These are phyloP conservation scores for Dictyostelium intermedium DNA, from an alignment of 78 protist species.

Conservation along the genomic window DNA sequence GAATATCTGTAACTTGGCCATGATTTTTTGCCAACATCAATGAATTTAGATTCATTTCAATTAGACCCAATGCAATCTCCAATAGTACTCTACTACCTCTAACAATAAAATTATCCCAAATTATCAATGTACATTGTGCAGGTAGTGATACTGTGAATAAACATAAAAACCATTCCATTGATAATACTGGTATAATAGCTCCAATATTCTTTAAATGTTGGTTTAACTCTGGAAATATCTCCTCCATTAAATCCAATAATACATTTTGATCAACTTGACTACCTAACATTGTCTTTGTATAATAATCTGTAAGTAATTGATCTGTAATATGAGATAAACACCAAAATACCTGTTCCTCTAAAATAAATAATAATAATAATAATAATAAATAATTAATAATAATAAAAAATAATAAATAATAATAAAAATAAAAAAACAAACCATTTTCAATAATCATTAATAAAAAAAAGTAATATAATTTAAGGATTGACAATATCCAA, in stretches of 20 bases:
- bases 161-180: conserved; percentile 76
- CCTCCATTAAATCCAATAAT: conserved; percentile 38
- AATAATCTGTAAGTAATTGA: conserved; percentile 40
- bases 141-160: conserved; percentile 56
- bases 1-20: conserved; percentile 24
- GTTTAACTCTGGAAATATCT: conserved; percentile 57
- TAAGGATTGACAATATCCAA: conserved; percentile 77
- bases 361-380: neutral
- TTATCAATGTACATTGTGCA: conserved; percentile 47
- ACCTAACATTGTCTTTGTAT: conserved; percentile 60
- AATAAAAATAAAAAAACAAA: neutral
- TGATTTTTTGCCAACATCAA: conserved; percentile 29
- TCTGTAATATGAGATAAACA: conserved; percentile 63
- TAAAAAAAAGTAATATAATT: conserved; percentile 54
- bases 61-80: conserved; percentile 58
- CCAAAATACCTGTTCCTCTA: conserved; percentile 72
- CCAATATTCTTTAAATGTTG: conserved; percentile 37
- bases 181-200: conserved; percentile 29
- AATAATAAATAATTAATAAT: neutral
- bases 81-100: conserved; percentile 55
- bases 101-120: conserved; percentile 64
- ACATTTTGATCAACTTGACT: conserved; percentile 73
- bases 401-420: neutral
- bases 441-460: conserved; percentile 64
- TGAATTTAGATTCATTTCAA: conserved; percentile 31